phyloP scores from a whole-genome alignment of 495 filamentous ascomycete species.

The Chaetomium tenue region DNA sequence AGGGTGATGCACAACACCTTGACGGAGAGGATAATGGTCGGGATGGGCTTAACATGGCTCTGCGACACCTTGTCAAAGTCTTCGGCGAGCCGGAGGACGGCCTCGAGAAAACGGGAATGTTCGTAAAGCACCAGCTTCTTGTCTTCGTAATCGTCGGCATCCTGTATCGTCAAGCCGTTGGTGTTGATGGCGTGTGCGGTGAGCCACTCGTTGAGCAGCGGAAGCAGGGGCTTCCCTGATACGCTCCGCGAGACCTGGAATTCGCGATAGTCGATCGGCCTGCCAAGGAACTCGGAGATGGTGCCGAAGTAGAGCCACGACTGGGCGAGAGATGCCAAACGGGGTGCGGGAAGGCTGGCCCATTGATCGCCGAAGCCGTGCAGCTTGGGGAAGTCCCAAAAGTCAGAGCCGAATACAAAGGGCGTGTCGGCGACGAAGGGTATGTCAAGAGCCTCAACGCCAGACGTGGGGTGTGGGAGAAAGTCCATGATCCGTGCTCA shows the following conservation, averaged over 20 bases:
- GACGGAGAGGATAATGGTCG: conserved; percentile 29
- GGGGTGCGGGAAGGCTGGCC: conserved; percentile 28
- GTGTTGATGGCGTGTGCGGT: conserved; percentile 8
- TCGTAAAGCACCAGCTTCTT: conserved; percentile 20
- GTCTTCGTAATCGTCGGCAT: conserved; percentile 8
- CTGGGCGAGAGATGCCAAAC: conserved; percentile 28
- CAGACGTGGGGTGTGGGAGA: conserved; percentile 26
- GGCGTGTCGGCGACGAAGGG: conserved; percentile 32
- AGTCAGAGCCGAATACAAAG: conserved; percentile 27
- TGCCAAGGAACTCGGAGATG: conserved; percentile 32
- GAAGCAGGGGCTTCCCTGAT: conserved; percentile 22
- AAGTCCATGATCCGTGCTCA: conserved; percentile 28
- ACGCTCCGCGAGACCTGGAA: conserved; percentile 25
- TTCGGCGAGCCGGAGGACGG: conserved; percentile 27
- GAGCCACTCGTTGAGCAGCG: conserved; percentile 27
- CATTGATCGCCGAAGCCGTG: conserved; percentile 33
- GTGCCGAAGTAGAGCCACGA: conserved; percentile 33
- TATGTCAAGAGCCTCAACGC: conserved; percentile 28
- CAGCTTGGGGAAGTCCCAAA: conserved; percentile 30
- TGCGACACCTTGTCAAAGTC: conserved; percentile 32
- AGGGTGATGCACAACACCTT: conserved; percentile 30
- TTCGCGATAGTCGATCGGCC: conserved; percentile 25
- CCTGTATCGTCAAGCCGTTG: neutral
- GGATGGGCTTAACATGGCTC: conserved; percentile 27
- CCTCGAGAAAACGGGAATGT: conserved; percentile 26